Base-by-base conservation (phyloP, 2,329 filamentous ascomycete species). In the Xylaria sp. region DNA sequence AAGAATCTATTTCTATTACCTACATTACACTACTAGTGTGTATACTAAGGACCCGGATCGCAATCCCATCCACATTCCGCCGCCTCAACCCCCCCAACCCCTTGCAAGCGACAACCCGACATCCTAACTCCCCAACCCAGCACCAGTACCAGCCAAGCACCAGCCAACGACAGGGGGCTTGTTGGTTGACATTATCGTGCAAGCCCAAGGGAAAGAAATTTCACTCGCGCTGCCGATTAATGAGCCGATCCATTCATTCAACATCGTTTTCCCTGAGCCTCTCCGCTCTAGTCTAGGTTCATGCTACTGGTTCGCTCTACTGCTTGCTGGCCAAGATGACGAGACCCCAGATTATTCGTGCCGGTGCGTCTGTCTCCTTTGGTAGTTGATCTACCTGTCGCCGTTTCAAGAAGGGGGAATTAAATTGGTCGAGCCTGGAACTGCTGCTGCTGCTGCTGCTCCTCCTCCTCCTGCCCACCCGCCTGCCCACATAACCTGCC, bases 271-370 rank as follows among this genome's bases (percentile, higher is more conserved):
- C 60, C 42, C 51, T 21, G 60, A 42, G 65, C 23, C 59, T 63
- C n/a, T 61, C 57, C 70, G 65, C 59, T 66, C 66, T 69, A 73
- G 60, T 68, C 66, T 70, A 74, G 61, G 66, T 78, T 76, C 66
- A 77, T 79, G 78, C 75, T 73, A 68, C 69, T 68, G 70, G 69
- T 60, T 61, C 62, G 53, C 66, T 51, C 63, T 63, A 71, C 65
- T 65, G 72, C 71, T 72, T 69, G 72, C 71, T 71, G 74, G 78
- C 75, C 82, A 84, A 75, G 76, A 89, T 89, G 87, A 87, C 86
- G 77, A 85, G 86, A 81, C 86, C 86, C 76, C 83, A 84, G 74
- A 87, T 89, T 74, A 83, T 89, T 80, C 86, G 87, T 78, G 87
- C 87, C 78, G 87, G 87, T 89, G 86, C 75, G 86, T 82, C 29